These are phyloP conservation scores for Mimosa pudica DNA, from an alignment of 306 rosid genomes.

Conservation along the genomic window DNA sequence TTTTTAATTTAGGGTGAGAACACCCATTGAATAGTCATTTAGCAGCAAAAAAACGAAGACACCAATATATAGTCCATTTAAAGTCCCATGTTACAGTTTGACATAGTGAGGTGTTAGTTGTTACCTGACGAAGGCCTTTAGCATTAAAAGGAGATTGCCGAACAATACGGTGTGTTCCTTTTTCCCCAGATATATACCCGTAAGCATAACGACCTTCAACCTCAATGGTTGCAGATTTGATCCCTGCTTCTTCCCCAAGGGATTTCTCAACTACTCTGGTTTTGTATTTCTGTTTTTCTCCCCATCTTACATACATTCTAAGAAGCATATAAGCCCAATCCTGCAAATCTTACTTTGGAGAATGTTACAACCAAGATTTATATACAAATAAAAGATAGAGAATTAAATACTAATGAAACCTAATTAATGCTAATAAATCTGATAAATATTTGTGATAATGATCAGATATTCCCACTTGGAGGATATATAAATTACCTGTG, in stretches of 20 bases:
- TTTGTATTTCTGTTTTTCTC: slow-evolving; percentile 89
- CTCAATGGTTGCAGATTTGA: no score
- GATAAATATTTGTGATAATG: neutral
- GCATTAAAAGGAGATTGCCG: no score
- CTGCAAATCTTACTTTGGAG: slow-evolving; percentile 53
- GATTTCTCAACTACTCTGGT: no score
- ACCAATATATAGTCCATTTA: neutral
- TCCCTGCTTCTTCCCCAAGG: no score
- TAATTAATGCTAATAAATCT: neutral
- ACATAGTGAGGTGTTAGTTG: no score
- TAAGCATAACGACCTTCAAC: no score
- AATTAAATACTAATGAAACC: neutral
- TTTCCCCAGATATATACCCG: no score
- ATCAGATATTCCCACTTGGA: neutral
- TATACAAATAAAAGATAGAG: neutral
- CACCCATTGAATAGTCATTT: neutral
- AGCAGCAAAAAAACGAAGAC: neutral
- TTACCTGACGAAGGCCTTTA: no score
- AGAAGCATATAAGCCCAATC: slow-evolving; percentile 99
- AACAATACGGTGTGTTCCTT: no score
- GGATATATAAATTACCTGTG: slow-evolving; percentile 18
- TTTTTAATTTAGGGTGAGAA: no score
- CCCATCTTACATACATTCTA: slow-evolving; percentile 99
- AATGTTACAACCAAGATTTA: neutral
- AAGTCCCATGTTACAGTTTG: slow-evolving; percentile 14